These are phyloP conservation scores for Neurospora cerealis DNA, from an alignment of 495 filamentous ascomycete species.

Conservation along the genomic window DNA sequence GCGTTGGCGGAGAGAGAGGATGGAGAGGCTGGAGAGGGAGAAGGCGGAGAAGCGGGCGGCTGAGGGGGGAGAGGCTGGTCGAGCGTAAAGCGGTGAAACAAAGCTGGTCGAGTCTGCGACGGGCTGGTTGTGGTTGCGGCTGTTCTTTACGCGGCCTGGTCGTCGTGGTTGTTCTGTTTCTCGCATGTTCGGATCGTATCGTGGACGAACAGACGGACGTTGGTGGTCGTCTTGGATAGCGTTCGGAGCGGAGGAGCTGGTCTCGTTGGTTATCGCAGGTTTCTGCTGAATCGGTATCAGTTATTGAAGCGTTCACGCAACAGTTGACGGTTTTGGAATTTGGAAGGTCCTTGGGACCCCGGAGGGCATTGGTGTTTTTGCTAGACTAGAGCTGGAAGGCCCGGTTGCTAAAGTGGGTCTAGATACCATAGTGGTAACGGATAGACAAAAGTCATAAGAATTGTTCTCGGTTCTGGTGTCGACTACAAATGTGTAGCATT, in stretches of 20 bases:
- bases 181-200: not conserved
- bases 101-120: not conserved
- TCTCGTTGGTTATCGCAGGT: not conserved
- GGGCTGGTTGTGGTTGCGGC: not conserved
- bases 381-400: not conserved
- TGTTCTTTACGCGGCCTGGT: not conserved
- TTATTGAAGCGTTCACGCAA: not conserved
- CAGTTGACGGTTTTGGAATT: not conserved
- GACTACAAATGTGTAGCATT: not conserved
- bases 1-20: constrained; percentile 17
- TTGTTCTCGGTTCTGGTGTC: not conserved
- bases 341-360: not conserved
- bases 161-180: not conserved
- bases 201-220: not conserved
- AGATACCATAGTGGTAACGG: not conserved
- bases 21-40: constrained; percentile 8
- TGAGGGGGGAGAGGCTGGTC: not conserved
- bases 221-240: not conserved
- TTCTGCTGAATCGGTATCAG: not conserved
- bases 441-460: not conserved
- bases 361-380: not conserved
- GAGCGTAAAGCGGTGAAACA: not conserved
- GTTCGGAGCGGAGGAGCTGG: not conserved
- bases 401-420: not conserved
- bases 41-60: not conserved